Evolutionary conservation across 2,329 filamentous ascomycete genomes (phyloP).

Genomic region (Diplodia scrobiculata): DNA sequence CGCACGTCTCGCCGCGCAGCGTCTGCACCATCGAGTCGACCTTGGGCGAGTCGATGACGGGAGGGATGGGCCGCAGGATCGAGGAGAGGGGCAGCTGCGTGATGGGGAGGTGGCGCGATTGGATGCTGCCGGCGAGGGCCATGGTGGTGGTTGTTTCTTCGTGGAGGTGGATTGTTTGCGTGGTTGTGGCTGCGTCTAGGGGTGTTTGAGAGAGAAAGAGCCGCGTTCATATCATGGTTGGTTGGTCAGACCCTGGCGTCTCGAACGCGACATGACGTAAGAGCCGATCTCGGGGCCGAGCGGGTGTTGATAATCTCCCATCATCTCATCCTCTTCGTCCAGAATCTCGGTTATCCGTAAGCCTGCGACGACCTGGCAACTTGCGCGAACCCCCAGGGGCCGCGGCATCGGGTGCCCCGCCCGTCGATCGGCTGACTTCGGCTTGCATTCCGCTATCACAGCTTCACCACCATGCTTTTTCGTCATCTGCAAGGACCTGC

Average conservation of each 20-base stretch:
- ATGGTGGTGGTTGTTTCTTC: conserved; percentile 3
- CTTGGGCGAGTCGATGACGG: conserved; percentile 30
- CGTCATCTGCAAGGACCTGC: not conserved
- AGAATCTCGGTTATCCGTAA: not conserved
- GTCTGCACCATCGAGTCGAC: conserved; percentile 31
- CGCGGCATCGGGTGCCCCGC: not conserved
- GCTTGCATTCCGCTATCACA: not conserved
- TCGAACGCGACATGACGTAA: conserved; percentile 28
- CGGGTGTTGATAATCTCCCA: conserved; percentile 13
- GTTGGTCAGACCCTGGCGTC: conserved; percentile 14
- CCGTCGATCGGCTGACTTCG: not conserved
- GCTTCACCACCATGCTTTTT: not conserved
- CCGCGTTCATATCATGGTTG: too few species aligned
- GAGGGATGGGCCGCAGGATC: conserved; percentile 30
- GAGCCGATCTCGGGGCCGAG: conserved; percentile 21
- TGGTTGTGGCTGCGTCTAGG: not conserved
- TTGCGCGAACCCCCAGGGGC: too few species aligned
- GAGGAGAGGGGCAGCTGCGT: conserved; percentile 21
- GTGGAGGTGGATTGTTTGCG: not conserved
- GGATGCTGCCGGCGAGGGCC: conserved; percentile 29
- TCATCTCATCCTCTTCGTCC: not conserved
- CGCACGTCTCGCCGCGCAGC: conserved; percentile 24
- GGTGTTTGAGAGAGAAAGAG: not conserved
- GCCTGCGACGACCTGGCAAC: not conserved
- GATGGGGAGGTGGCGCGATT: conserved; percentile 26